Evolutionary conservation across 2,329 filamentous ascomycete species (phyloP).

Genomic region (Onygenales sp.): DNA sequence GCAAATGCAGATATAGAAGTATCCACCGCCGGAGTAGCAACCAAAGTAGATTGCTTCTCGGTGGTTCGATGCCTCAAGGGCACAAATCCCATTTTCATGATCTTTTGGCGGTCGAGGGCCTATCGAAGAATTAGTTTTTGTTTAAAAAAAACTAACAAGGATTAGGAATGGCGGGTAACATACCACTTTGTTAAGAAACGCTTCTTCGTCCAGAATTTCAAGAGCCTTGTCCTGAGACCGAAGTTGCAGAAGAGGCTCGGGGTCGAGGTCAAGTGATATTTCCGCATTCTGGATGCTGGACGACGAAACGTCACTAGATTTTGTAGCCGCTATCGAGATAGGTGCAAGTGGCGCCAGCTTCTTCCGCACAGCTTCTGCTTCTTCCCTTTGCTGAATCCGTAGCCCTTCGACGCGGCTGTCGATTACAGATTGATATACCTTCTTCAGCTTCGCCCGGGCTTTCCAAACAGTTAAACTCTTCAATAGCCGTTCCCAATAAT

Average conservation of each 20-base stretch:
- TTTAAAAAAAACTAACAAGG: neutral
- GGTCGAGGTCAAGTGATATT: slow-evolving; percentile 41
- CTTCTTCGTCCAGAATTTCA: slow-evolving; percentile 48
- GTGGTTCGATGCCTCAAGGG: slow-evolving; percentile 43
- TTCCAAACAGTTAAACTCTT: slow-evolving; percentile 82
- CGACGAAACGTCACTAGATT: slow-evolving; percentile 9
- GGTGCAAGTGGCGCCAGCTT: slow-evolving; percentile 45
- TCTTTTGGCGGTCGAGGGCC: slow-evolving; percentile 49
- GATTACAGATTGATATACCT: slow-evolving; percentile 67
- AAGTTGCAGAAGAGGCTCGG: slow-evolving; percentile 57
- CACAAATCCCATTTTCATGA: slow-evolving; percentile 58
- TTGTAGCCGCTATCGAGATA: slow-evolving; percentile 16
- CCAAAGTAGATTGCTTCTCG: slow-evolving; percentile 23
- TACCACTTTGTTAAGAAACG: slow-evolving; percentile 49
- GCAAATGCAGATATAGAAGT: slow-evolving; percentile 45
- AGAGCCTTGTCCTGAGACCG: slow-evolving; percentile 53
- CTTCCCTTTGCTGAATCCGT: slow-evolving; percentile 56
- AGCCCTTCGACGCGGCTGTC: slow-evolving; percentile 59
- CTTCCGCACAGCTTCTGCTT: slow-evolving; percentile 48
- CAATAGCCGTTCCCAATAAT: slow-evolving; percentile 94
- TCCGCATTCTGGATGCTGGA: neutral
- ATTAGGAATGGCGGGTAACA: slow-evolving; percentile 14
- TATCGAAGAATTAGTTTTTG: slow-evolving; percentile 15
- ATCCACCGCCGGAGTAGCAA: slow-evolving; percentile 27
- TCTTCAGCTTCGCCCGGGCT: slow-evolving; percentile 72